Conservation (phyloP, 305 asterid species). For the Coffea humblotiana region DNA sequence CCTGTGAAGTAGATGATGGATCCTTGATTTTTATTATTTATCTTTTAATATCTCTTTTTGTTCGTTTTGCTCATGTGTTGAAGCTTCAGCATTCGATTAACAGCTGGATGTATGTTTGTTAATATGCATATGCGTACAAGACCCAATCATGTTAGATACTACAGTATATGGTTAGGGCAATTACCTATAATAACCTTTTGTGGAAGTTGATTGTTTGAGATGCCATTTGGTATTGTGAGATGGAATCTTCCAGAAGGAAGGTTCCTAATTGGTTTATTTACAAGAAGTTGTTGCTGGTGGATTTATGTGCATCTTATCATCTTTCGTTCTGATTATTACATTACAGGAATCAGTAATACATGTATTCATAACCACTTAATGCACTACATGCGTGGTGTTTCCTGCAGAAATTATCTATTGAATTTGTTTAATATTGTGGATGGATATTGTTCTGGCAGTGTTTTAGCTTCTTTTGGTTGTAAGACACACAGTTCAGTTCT, state of each 20-base stretch:
- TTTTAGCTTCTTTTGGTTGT: slow-evolving; percentile 2
- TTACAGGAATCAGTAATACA: neutral
- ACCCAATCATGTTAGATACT: neutral
- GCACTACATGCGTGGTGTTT: neutral
- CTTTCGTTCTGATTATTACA: neutral
- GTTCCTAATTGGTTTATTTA: neutral
- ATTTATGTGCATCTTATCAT: neutral
- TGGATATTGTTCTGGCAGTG: neutral
- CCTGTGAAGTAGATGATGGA: neutral
- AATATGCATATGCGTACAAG: neutral
- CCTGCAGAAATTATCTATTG: neutral
- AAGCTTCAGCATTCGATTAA: neutral
- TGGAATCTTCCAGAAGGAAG: neutral
- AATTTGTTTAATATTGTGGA: neutral
- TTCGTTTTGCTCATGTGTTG: neutral
- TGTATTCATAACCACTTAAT: neutral
- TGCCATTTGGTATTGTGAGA: neutral
- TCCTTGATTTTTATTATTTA: neutral
- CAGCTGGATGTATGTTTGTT: neutral
- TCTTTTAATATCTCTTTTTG: neutral
- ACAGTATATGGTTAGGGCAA: neutral
- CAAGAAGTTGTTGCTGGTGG: neutral
- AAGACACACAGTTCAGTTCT: neutral
- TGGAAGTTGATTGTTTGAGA: neutral
- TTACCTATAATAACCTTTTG: neutral